Evolutionary conservation across 768 basidiomycete genomes (phyloP).

Genomic region (Artomyces pyxidatus): DNA sequence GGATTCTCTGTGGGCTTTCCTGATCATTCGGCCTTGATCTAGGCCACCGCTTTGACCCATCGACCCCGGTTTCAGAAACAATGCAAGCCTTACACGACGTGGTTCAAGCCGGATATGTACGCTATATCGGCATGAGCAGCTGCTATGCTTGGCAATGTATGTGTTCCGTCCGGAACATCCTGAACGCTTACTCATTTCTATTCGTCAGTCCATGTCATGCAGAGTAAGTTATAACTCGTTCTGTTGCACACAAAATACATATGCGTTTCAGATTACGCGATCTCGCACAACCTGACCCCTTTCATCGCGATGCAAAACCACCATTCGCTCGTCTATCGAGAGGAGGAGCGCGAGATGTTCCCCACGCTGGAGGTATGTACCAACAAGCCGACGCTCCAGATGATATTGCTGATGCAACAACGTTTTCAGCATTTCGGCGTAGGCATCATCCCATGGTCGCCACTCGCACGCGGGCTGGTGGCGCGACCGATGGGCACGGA

Average conservation of each 20-base stretch:
- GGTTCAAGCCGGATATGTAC: neutral
- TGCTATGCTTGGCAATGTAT: neutral
- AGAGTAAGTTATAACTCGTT: neutral
- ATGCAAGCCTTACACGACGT: neutral
- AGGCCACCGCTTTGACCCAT: neutral
- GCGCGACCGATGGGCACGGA: constrained; percentile 6
- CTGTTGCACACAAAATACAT: neutral
- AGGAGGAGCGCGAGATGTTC: neutral
- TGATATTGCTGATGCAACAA: neutral
- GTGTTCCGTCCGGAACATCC: neutral
- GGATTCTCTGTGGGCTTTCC: constrained; percentile 19
- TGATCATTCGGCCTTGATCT: constrained; percentile 1
- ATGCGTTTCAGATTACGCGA: neutral
- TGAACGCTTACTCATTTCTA: neutral
- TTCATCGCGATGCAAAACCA: constrained; percentile 1
- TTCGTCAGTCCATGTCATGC: neutral
- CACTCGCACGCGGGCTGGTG: constrained; percentile 11
- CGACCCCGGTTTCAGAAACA: neutral
- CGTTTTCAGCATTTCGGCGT: constrained; percentile 23
- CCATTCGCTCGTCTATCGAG: neutral
- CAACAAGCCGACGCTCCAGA: neutral
- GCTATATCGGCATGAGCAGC: neutral
- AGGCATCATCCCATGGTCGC: constrained; percentile 20
- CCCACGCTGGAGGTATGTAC: neutral
- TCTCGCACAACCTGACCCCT: neutral